phyloP scores from a whole-genome alignment of 306 rosid genomes.

The Sicyos baderoa region DNA sequence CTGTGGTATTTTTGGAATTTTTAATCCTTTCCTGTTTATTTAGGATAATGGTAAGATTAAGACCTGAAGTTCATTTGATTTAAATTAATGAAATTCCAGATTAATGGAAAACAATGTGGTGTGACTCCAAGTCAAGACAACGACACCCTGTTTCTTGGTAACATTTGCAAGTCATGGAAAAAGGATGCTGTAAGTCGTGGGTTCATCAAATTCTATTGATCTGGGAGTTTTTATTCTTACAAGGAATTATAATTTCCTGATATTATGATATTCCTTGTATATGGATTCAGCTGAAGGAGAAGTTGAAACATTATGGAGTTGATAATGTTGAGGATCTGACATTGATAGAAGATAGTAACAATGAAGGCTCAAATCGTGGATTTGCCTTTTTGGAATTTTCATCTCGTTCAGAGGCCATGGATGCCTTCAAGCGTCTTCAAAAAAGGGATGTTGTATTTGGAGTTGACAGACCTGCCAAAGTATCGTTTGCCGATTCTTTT shows the following conservation, averaged over 20 bases:
- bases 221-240: constrained; percentile 10
- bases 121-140: constrained; percentile 95
- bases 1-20: constrained; percentile 49
- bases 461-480: constrained; percentile 95
- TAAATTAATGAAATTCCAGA: constrained; percentile 59
- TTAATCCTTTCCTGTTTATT: constrained; percentile 26
- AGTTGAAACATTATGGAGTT: constrained; percentile 86
- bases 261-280: constrained; percentile 21
- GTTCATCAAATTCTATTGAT: constrained; percentile 9
- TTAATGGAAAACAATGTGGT: constrained; percentile 93
- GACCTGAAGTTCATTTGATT: constrained; percentile 25
- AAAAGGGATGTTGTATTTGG: constrained; percentile 93
- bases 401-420: constrained; percentile 96
- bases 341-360: constrained; percentile 78
- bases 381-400: constrained; percentile 93
- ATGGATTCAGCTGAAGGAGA: constrained; percentile 76
- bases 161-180: constrained; percentile 94
- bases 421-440: constrained; percentile 86
- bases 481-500: constrained; percentile 96
- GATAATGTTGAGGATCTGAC: constrained; percentile 87
- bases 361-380: constrained; percentile 88
- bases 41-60: constrained; percentile 23
- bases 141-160: constrained; percentile 91
- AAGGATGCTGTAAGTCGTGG: constrained; percentile 74
- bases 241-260: constrained; percentile 34